Percentiles rank a stretch among this genome's conserved stretches.
These are phyloP conservation scores for Macadamia integrifolia DNA, from an alignment of 164 flowering plant genomes.

Conservation along the genomic window DNA sequence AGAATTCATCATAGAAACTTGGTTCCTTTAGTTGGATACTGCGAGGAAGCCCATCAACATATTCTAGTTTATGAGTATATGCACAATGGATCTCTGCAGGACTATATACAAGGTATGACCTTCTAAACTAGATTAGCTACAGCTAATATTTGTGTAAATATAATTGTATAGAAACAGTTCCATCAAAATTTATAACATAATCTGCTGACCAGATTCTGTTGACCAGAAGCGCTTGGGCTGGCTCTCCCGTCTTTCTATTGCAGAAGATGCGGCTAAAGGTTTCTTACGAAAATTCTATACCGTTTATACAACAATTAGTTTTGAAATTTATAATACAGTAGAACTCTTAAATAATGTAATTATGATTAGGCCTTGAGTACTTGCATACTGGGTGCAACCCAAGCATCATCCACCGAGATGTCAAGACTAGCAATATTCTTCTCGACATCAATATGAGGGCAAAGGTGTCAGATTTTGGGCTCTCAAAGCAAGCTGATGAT, in stretches of 20 bases:
- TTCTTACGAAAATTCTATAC: neutral
- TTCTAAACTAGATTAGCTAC: neutral
- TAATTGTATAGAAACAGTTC: constrained; percentile 1
- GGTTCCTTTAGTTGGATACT: constrained; percentile 88
- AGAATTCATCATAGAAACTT: constrained; percentile 93
- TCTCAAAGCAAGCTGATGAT: constrained; percentile 88
- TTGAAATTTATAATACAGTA: constrained; percentile 1
- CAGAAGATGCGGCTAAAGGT: constrained; percentile 99
- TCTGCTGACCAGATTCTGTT: constrained; percentile 43
- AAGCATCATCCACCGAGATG: constrained; percentile 90
- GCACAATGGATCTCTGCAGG: constrained; percentile 92
- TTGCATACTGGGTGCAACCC: constrained; percentile 97
- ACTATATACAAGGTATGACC: constrained; percentile 67
- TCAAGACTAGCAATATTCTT: constrained; percentile 93
- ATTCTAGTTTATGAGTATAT: constrained; percentile 91
- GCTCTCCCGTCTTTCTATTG: constrained; percentile 73
- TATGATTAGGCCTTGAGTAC: constrained; percentile 74
- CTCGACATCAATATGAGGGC: constrained; percentile 92
- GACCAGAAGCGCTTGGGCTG: constrained; percentile 65
- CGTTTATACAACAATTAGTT: neutral
- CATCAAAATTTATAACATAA: constrained; percentile 6
- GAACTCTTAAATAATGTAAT: neutral
- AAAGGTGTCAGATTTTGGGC: constrained; percentile 93
- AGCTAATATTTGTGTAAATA: neutral
- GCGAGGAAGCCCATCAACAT: constrained; percentile 70